phyloP scores from a whole-genome alignment of 1,139 yeast species.

The Yamadazyma atmosphaerica region DNA sequence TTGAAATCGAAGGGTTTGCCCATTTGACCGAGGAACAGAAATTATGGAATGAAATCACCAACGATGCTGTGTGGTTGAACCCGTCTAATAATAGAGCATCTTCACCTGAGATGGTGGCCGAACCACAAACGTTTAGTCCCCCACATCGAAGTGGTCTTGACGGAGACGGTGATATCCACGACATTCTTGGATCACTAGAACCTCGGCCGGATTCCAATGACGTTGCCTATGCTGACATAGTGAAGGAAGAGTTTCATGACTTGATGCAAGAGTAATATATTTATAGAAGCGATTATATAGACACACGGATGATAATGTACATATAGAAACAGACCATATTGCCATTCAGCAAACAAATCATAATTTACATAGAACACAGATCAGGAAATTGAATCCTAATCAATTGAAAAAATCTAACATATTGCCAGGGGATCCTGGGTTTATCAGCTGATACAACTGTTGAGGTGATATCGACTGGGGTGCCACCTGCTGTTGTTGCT shows the following conservation, averaged over 20 bases:
- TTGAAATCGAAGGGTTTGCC: constrained; percentile 48
- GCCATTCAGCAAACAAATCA: too few species aligned
- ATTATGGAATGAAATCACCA: constrained; percentile 73
- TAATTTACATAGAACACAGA: constrained; percentile 3
- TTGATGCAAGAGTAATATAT: constrained; percentile 24
- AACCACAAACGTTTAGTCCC: neutral
- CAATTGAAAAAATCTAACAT: constrained; percentile 19
- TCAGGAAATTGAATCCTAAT: too few species aligned
- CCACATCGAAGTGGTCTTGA: neutral
- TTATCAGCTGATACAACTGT: constrained; percentile 35
- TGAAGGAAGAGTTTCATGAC: constrained; percentile 43
- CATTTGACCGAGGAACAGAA: constrained; percentile 55
- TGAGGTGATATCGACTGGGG: constrained; percentile 34
- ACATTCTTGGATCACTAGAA: neutral
- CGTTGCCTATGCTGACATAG: constrained; percentile 39
- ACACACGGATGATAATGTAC: constrained; percentile 5
- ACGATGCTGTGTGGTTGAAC: constrained; percentile 70
- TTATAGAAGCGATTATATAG: neutral
- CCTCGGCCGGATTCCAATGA: neutral
- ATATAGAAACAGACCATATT: constrained; percentile 7
- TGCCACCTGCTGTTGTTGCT: constrained; percentile 4
- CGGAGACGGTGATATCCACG: neutral
- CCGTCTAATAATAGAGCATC: constrained; percentile 8
- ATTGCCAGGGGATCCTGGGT: constrained; percentile 13
- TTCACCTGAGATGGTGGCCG: neutral